These are phyloP conservation scores for Blastobotrys parvus DNA, from an alignment of 805 yeast species.

Conservation along the genomic window DNA sequence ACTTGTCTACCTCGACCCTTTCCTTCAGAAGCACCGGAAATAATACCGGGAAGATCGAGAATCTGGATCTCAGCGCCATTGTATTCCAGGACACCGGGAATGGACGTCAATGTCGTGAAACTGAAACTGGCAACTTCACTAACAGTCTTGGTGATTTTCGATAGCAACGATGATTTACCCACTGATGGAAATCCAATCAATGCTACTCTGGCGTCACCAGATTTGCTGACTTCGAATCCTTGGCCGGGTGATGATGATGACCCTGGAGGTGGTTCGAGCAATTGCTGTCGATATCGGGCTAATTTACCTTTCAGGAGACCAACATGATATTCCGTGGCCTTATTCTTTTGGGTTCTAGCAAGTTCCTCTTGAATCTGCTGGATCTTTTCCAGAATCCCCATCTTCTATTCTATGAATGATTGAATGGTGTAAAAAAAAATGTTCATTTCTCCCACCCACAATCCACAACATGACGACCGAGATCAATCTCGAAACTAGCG, in stretches of 20 bases:
- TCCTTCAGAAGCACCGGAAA: constrained; percentile 93
- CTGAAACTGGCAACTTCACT: constrained; percentile 94
- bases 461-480: not conserved
- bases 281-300: constrained; percentile 85
- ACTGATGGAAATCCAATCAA: constrained; percentile 97
- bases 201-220: constrained; percentile 94
- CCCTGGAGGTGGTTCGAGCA: constrained; percentile 82
- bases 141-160: constrained; percentile 86
- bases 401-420: no score
- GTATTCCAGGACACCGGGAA: constrained; percentile 90
- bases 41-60: constrained; percentile 96
- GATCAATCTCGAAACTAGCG: constrained; percentile 6
- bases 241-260: constrained; percentile 62
- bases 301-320: constrained; percentile 91
- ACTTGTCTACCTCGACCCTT: constrained; percentile 98
- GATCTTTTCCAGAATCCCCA: constrained; percentile 53
- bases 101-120: constrained; percentile 92
- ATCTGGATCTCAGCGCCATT: constrained; percentile 96
- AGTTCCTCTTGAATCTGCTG: constrained; percentile 87
- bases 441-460: not conserved
- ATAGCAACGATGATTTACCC: constrained; percentile 86
- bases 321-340: constrained; percentile 95
- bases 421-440: not conserved
- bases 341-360: constrained; percentile 91
- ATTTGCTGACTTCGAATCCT: constrained; percentile 89